Base-by-base conservation (phyloP, 2,329 filamentous ascomycete genomes). In the Colletotrichum sp. region DNA sequence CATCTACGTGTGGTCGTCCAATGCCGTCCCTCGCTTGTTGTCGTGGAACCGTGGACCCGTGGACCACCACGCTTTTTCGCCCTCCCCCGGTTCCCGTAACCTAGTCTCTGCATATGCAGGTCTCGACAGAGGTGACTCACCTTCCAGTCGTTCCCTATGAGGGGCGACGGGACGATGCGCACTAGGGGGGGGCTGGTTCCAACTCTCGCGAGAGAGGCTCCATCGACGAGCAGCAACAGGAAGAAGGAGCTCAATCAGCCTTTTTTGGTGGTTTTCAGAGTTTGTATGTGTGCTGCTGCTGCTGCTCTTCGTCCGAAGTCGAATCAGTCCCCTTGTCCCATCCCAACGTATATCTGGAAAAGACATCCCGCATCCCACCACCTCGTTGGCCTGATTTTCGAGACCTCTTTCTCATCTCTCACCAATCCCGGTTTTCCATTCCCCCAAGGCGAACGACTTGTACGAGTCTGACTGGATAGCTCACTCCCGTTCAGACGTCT, bases 81-180 rank as follows among this genome's bases (percentile, higher is more conserved):
- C 34, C 18, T 36, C 63, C 68, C 43, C 58, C 68, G 21, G 34
- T 62, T 55, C 64, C 70, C 38, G 30, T 70, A 62, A 65, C 59
- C 68, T 71, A 75, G 71, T 62, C 62, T 59, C 43, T 59, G 67
- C 71, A 75, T 74, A 76, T 76, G 67, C 74, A 75, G 72, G 74
- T 71, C 71, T 76, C 71, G 66, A 75, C 71, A 77, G 74, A 73
- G 71, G 77, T 80, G 79, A 80, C 75, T 80, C 79, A 80, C 78
- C 74, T 74, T 73, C 79, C 77, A 80, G 73, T 80, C 77, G 77
- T 75, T 79, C 56, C 56, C 73, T 73, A 32, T n/a, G 73, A 73
- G 69, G 63, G 64, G 63, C 73, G 63, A 64, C 73, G 69, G 73
- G 63, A 75, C 73, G 73, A 75, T 75, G 73, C 73, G 55, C 69